A percentile compares a stretch with the other conserved stretches of the same genome.
phyloP scores from a whole-genome alignment of 2,329 filamentous ascomycete species.

The Westerdykella aurantiaca region DNA sequence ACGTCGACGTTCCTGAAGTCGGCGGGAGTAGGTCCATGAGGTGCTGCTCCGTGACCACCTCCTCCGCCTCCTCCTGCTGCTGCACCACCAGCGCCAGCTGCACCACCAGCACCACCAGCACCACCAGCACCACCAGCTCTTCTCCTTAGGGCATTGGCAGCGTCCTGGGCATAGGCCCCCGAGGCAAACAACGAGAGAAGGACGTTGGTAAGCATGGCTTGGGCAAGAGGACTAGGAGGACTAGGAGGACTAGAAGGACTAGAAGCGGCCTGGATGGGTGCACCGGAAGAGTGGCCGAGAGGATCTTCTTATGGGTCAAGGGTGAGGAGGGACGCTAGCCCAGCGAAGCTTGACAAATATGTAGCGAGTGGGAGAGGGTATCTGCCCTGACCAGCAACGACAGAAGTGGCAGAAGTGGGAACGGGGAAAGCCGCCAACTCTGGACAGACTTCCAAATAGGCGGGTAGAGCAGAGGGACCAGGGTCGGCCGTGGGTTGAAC shows the following conservation, averaged over 20 bases:
- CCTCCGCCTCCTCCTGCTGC: constrained; percentile 10
- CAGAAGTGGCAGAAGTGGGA: constrained; percentile 19
- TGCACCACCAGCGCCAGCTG: background rate
- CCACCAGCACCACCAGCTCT: constrained; percentile 7
- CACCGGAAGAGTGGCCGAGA: constrained; percentile 13
- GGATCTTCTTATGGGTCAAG: constrained; percentile 17
- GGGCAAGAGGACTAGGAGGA: background rate
- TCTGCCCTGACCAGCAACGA: constrained; percentile 38
- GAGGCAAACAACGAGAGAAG: constrained; percentile 10
- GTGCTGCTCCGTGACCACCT: constrained; percentile 12
- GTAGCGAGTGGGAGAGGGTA: constrained; percentile 27
- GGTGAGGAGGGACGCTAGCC: constrained; percentile 11
- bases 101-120: background rate
- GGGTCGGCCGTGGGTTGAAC: constrained; percentile 11
- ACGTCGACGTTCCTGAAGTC: constrained; percentile 31
- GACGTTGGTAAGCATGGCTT: constrained; percentile 13
- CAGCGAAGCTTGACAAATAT: constrained; percentile 19
- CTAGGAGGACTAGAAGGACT: constrained; percentile 5
- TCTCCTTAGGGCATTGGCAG: constrained; percentile 10
- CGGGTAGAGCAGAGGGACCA: constrained; percentile 7
- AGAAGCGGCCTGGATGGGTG: constrained; percentile 10
- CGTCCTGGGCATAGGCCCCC: constrained; percentile 21
- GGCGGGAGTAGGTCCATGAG: constrained; percentile 20
- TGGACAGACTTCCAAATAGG: constrained; percentile 10
- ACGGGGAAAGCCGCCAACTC: constrained; percentile 11